These are phyloP conservation scores for Kentomonas sorsogonicus DNA, from an alignment of 208 protist genomes.

Conservation along the genomic window DNA sequence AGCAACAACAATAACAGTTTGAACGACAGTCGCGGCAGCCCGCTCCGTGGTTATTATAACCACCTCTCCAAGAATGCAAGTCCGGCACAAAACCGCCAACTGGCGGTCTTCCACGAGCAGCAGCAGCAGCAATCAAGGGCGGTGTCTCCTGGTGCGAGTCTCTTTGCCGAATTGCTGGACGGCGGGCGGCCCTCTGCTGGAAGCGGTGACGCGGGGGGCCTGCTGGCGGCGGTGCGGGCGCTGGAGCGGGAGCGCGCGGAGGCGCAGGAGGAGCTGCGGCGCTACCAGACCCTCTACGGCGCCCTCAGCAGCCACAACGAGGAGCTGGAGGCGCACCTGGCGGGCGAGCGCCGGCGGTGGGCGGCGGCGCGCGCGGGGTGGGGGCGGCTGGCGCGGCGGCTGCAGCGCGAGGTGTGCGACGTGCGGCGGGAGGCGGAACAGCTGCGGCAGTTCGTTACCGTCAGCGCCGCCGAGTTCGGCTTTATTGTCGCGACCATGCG, in stretches of 20 bases:
- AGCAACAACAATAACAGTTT: too few relatives aligned
- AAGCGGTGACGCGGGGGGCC: too few relatives aligned
- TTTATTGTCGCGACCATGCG: background rate
- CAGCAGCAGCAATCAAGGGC: too few relatives aligned
- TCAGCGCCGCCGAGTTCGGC: too few relatives aligned
- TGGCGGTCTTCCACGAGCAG: too few relatives aligned
- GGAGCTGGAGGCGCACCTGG: constrained; percentile 24
- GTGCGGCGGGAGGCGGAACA: constrained; percentile 27
- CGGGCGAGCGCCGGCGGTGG: constrained; percentile 13
- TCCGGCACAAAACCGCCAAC: too few relatives aligned
- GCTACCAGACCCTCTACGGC: constrained; percentile 22
- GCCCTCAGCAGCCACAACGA: constrained; percentile 31
- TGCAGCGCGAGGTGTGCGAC: constrained; percentile 34
- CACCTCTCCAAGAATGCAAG: too few relatives aligned
- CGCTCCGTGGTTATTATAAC: too few relatives aligned
- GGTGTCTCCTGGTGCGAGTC: too few relatives aligned
- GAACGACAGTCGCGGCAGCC: too few relatives aligned
- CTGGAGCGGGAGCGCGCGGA: constrained; percentile 19
- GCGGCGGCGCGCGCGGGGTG: constrained; percentile 15
- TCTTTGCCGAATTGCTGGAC: too few relatives aligned
- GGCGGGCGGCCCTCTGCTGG: too few relatives aligned
- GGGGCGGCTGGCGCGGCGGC: constrained; percentile 14
- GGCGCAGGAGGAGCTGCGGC: constrained; percentile 19
- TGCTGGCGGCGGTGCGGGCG: background rate
- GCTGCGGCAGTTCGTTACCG: constrained; percentile 34